Conservation (phyloP, 306 rosid species). For the Ammopiptanthus mongolicus region DNA sequence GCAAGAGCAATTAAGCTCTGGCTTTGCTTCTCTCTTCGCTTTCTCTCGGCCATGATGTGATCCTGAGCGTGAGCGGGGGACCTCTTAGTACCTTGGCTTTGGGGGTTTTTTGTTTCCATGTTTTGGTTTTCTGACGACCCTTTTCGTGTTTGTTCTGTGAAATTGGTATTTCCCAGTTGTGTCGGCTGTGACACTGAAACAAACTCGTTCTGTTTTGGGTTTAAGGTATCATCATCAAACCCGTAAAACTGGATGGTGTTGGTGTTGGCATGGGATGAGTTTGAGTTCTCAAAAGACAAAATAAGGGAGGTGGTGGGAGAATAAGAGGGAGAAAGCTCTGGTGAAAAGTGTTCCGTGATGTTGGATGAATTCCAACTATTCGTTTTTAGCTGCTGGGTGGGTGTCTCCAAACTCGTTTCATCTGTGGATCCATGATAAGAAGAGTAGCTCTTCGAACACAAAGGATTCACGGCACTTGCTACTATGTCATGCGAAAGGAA, state of each 20-base stretch:
- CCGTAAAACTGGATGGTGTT: background rate
- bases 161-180: background rate
- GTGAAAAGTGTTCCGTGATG: constrained; percentile 4
- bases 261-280: background rate
- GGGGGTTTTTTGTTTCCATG: background rate
- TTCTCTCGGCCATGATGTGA: constrained; percentile 76
- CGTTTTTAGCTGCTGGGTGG: constrained; percentile 4
- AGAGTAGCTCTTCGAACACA: constrained; percentile 39
- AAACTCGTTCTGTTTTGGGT: constrained; percentile 25
- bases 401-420: constrained; percentile 29
- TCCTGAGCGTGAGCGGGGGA: constrained; percentile 40
- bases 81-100: constrained; percentile 16
- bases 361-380: constrained; percentile 17
- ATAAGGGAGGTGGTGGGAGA: constrained; percentile 27
- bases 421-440: constrained; percentile 26
- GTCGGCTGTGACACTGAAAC: constrained; percentile 3
- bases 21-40: constrained; percentile 71
- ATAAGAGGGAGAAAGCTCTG: constrained; percentile 27
- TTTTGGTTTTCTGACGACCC: background rate
- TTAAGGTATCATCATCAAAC: constrained; percentile 1
- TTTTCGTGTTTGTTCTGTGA: background rate
- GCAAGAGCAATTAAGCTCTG: constrained; percentile 70
- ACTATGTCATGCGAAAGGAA: constrained; percentile 31
- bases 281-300: constrained; percentile 40
- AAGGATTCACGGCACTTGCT: constrained; percentile 24